Evolutionary conservation across 1,139 yeast species (phyloP).

Genomic region (Diutina scorzettiae): DNA sequence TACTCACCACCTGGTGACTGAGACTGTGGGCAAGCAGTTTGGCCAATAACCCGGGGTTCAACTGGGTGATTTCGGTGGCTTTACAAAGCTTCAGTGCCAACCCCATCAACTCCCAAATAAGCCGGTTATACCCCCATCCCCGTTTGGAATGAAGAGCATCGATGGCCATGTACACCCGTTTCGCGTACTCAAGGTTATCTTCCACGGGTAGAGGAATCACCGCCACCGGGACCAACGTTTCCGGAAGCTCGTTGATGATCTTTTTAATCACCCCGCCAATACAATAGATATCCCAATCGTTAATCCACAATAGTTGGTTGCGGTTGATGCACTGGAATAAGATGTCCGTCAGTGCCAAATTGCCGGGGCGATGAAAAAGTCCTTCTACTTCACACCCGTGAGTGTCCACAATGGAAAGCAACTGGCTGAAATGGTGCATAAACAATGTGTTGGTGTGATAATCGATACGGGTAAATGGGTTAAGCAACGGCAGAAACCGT

Average conservation of each 20-base stretch:
- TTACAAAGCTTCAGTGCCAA: slow-evolving; percentile 24
- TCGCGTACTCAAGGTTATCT: slow-evolving; percentile 32
- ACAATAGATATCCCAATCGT: slow-evolving; percentile 53
- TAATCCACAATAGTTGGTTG: slow-evolving; percentile 43
- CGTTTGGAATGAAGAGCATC: slow-evolving; percentile 12
- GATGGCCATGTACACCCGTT: slow-evolving; percentile 15
- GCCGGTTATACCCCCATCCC: slow-evolving; percentile 10
- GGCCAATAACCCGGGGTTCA: slow-evolving; percentile 32
- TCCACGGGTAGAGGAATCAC: slow-evolving; percentile 33
- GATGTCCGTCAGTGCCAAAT: slow-evolving; percentile 37
- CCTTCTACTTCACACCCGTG: slow-evolving; percentile 35
- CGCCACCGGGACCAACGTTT: slow-evolving; percentile 33
- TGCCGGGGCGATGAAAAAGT: slow-evolving; percentile 49
- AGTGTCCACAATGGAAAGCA: slow-evolving; percentile 33
- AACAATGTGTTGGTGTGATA: slow-evolving; percentile 18
- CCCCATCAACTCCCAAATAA: slow-evolving; percentile 31
- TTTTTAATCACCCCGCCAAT: slow-evolving; percentile 42
- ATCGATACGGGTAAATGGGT: slow-evolving; percentile 14
- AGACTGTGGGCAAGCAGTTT: slow-evolving; percentile 39
- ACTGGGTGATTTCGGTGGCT: slow-evolving; percentile 26
- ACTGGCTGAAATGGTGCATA: slow-evolving; percentile 35
- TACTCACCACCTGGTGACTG: slow-evolving; percentile 37
- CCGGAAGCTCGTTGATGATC: slow-evolving; percentile 31
- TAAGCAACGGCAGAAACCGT: slow-evolving; percentile 14
- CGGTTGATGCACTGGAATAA: slow-evolving; percentile 41